Evolutionary conservation across 768 basidiomycete genomes (phyloP), one percentile per base, ranked within the genome.

Genomic region (Leucocoprinus leucothites): DNA sequence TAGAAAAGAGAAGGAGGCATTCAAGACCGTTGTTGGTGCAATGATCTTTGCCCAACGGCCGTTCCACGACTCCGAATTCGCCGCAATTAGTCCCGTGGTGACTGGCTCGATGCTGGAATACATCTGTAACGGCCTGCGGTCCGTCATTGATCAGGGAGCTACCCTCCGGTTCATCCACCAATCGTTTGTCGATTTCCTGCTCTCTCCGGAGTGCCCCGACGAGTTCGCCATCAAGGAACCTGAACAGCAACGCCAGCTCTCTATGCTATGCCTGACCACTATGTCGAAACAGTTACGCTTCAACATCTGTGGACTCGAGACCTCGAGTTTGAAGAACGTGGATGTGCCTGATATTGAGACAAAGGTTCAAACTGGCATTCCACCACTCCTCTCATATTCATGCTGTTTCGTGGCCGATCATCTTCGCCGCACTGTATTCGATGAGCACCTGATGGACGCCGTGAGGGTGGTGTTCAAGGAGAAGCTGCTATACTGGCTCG

Each of bases 231-330:
- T 69, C 18, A 44, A 63, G 22, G 46, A 42, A 9, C 14, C 26
- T 6, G 24, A 19, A 5, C 60, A 66, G 31, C 62, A 70, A 18
- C 36, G 35, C 1, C 38, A 54, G 21, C 60, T 73, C 0, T 61
- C 64, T 3, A 31, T 50, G 6, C 57, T 60, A 11, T 66, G 61
- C 9, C 45, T 75, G 6, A 35, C 45, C 3, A 50, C 66, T 14
- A 69, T 74, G 73, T 57, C 66, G 9, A 26, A 51, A 22, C 48
- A 57, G 6, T 63, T 74, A 9, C 55, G 56, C 46, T 74, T 75
- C 60, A 71, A 74, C 52, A 71, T 75, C 24, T 70, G 67, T 57
- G 26, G 65, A 3, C 51, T 75, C 6, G 57, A 63, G 28, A 65
- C 63, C 11, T 73, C 72, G 2, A 64, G 67, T 50, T 19, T 61